These are phyloP conservation scores for Hygrocybe punicea DNA, from an alignment of 768 basidiomycete species.

Conservation along the genomic window DNA sequence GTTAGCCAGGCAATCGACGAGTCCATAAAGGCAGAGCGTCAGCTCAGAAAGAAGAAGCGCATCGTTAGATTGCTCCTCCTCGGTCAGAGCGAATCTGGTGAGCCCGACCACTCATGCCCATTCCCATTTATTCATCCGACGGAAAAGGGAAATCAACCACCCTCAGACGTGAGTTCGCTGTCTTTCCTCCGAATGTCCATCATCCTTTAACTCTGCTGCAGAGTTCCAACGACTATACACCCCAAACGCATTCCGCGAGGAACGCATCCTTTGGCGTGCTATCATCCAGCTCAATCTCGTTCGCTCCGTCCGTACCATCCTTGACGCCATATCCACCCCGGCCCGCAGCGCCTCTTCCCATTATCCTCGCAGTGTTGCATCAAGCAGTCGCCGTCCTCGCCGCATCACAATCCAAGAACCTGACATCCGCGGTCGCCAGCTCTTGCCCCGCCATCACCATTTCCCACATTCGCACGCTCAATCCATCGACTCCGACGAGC, in stretches of 20 bases:
- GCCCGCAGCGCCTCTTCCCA: constrained; percentile 30
- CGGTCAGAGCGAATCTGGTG: constrained; percentile 81
- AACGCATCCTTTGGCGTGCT: constrained; percentile 77
- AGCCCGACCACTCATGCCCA: constrained; percentile 20
- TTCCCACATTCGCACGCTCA: constrained; percentile 15
- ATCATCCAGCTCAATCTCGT: constrained; percentile 82
- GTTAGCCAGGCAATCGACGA: constrained; percentile 74
- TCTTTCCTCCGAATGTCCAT: constrained; percentile 3
- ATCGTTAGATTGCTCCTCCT: constrained; percentile 71
- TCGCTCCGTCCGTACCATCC: constrained; percentile 69
- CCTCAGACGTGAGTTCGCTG: constrained; percentile 59
- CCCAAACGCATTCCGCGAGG: constrained; percentile 69
- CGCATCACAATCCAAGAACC: constrained; percentile 30
- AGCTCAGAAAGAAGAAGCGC: constrained; percentile 60
- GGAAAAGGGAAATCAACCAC: constrained; percentile 73
- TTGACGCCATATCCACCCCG: constrained; percentile 46
- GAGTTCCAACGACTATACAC: constrained; percentile 77
- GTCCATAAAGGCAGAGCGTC: constrained; percentile 61
- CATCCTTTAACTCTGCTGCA: constrained; percentile 25
- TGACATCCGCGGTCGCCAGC: constrained; percentile 31
- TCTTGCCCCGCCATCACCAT: constrained; percentile 17
- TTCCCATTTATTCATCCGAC: neutral
- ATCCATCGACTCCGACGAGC: constrained; percentile 12
- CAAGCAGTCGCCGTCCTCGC: constrained; percentile 38
- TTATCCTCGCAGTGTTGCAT: constrained; percentile 1